Base-by-base conservation (phyloP, 202 grass and related monocot genomes). In the Eragrostis tef region DNA sequence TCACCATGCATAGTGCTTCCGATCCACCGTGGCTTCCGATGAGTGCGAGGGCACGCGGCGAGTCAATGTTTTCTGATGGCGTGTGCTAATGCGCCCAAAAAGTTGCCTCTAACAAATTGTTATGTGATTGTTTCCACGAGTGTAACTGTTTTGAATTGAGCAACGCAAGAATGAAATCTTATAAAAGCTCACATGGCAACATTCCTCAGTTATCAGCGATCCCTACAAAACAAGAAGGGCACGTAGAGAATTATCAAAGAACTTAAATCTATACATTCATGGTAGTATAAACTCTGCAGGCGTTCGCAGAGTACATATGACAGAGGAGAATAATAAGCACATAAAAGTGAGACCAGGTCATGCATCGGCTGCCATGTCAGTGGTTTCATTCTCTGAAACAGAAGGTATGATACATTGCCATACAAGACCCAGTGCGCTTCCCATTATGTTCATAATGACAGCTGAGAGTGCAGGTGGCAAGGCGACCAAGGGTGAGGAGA, bases 381-480 rank as follows among this genome's bases (percentile, higher is more conserved):
- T 51, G 41, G 49, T 73, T 71, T 63, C 54, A 19, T 68, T 77
- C 45, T 88, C 78, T 17, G 36, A 58, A 72, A 83, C 82, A 29
- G 83, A 76, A 14, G 88, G 84, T 2, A 8, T 42, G 51, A 90
- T 70, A 21, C 59, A 83, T 78, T 87, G 84, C 93, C 93, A 93
- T 41, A 93, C 58, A 52, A 90, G 87, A 78, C 83, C 83, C 61
- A 97, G 79, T 59, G 88, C 66, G 78, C 93, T 93, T 24, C 93
- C 90, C 90, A 97, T 93, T 31, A 97, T 87, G 64, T 93, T 93
- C 93, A 97, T 97, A 27, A 97, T 75, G 57, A 97, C 78, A 66
- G 90, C 93, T 25, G 93, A 97, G 16, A 97, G 60, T 59, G 93
- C 93, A 83, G 93, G 64, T 26, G 86, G 90, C 60, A 97, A 90